Conservation (phyloP, 257 asterid species). For the Verbascum thapsus region DNA sequence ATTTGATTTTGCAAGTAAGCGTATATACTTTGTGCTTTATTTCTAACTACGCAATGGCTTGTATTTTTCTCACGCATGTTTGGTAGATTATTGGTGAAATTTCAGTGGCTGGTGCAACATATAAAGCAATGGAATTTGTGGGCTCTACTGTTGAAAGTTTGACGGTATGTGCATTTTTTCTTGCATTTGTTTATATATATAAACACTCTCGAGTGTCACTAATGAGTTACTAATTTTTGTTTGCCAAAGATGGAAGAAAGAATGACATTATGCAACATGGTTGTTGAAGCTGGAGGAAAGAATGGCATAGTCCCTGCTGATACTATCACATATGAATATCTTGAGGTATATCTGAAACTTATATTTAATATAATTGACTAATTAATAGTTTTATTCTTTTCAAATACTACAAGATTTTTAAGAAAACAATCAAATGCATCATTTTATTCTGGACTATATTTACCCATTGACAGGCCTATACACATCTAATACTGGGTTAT, state of each 20-base stretch:
- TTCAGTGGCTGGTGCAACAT: constrained; percentile 98
- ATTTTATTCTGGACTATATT: not conserved
- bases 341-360: constrained; percentile 64
- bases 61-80: constrained; percentile 14
- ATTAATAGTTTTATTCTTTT: too few relatives aligned
- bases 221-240: constrained; percentile 3
- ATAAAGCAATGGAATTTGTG: constrained; percentile 96
- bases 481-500: not conserved
- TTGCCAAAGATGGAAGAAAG: constrained; percentile 92
- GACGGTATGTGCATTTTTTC: constrained; percentile 53
- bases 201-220: constrained; percentile 1
- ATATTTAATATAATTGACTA: too few relatives aligned
- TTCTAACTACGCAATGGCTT: not conserved
- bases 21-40: not conserved
- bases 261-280: constrained; percentile 99
- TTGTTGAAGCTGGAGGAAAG: constrained; percentile 96
- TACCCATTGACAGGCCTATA: too few relatives aligned
- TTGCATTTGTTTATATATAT: not conserved
- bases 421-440: too few relatives aligned
- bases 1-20: constrained; percentile 93
- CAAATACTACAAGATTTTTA: too few relatives aligned
- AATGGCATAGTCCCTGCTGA: constrained; percentile 95
- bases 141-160: constrained; percentile 91
- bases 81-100: constrained; percentile 95
- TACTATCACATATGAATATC: constrained; percentile 82